These are phyloP conservation scores for Extremus antarcticus DNA, from an alignment of 495 filamentous ascomycete genomes.

Conservation along the genomic window DNA sequence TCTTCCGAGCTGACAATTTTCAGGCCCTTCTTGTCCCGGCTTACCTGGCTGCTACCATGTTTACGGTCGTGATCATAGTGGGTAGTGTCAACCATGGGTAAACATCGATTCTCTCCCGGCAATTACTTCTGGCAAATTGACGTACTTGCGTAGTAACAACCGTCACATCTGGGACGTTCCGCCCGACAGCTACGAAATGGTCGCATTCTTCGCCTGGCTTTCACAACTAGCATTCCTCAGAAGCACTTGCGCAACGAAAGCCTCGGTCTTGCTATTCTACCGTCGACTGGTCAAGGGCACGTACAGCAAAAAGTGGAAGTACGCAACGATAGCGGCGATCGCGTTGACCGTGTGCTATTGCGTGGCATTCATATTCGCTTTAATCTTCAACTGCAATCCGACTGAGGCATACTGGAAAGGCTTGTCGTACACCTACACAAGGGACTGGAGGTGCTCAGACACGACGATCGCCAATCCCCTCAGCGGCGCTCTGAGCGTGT, in stretches of 20 bases:
- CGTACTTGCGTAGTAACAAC: too few relatives aligned
- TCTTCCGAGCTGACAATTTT: too few relatives aligned
- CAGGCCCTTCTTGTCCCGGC: neutral
- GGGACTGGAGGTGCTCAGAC: slow-evolving; percentile 16
- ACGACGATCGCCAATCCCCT: slow-evolving; percentile 17
- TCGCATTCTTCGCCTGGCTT: slow-evolving; percentile 22
- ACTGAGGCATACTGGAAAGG: slow-evolving; percentile 22
- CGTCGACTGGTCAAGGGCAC: slow-evolving; percentile 21
- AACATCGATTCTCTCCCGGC: too few relatives aligned
- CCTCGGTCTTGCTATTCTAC: slow-evolving; percentile 25
- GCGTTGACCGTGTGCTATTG: slow-evolving; percentile 14
- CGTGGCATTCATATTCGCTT: slow-evolving; percentile 18
- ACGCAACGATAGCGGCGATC: slow-evolving; percentile 16
- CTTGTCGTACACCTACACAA: slow-evolving; percentile 5
- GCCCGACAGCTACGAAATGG: slow-evolving; percentile 1
- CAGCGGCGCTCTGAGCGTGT: slow-evolving; percentile 13
- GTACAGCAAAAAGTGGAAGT: slow-evolving; percentile 12
- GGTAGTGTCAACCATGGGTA: slow-evolving; percentile 6
- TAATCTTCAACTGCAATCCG: slow-evolving; percentile 22
- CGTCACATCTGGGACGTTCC: slow-evolving; percentile 26
- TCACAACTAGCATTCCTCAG: slow-evolving; percentile 21
- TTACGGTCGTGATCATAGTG: slow-evolving; percentile 4
- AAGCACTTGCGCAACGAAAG: slow-evolving; percentile 22
- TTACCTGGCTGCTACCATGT: slow-evolving; percentile 1
- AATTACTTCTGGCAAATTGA: too few relatives aligned